Base-by-base conservation (phyloP, 192 early-diverging fungal species). In the Gorgonomyces haynaldii region DNA sequence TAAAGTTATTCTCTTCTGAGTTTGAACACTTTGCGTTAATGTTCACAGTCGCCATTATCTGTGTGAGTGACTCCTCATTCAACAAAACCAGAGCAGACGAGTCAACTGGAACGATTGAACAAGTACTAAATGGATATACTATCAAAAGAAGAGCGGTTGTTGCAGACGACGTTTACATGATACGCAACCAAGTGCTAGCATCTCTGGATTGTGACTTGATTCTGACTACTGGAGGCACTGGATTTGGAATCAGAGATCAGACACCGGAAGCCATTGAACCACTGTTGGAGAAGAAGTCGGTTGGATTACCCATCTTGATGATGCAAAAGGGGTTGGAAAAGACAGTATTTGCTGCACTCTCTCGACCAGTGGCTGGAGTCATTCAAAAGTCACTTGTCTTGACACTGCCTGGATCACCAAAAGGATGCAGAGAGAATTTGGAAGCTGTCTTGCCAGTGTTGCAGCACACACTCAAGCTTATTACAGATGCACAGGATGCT, bases 191-290 rank as follows among this genome's bases (percentile, higher is more conserved):
- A 50, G 58, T 52, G 1, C 42, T 62, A 0, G 38, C 64, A 15
- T 48, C 82, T 28, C n/a, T n/a, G n/a, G n/a, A n/a, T n/a, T n/a
- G n/a, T n/a, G 73, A 83, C 29, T 58, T 97, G n/a, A 58, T 94
- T 9, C 41, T 94, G 4, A 79, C 85, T 0, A 80, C 86, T 3
- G 93, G 93, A 2, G 94, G 94, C n/a, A 98, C 94, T 3, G 94
- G 94, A 0, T 79, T 98, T 46, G 79, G 83, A 12, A 61, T 77
- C 24, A 65, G 85, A 38, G 94, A 98, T 50, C 76, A 79, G 4
- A 95, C 94, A 1, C 85, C 90, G 2, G 89, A 89, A 65, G 89
- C 81, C 0, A 52, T 97, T 9, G 45, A 64, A 16, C 80, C 81
- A n/a, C 51, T 91, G 35, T 68, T 92, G 24, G 70, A 78, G 13